These are phyloP conservation scores for Hyphopichia pseudoburtonii DNA, from an alignment of 1,139 yeast genomes.

Conservation along the genomic window DNA sequence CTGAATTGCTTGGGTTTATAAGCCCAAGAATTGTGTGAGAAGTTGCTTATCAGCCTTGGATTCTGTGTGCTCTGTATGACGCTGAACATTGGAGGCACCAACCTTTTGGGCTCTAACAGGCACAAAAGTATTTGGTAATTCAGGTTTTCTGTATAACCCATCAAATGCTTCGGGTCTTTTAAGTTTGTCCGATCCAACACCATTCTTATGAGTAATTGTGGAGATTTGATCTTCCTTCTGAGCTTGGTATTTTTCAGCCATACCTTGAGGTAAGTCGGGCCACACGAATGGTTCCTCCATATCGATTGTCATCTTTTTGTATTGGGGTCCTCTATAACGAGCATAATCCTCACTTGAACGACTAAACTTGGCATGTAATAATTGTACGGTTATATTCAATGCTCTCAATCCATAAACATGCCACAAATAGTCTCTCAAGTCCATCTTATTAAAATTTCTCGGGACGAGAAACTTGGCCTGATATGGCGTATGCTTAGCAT, in stretches of 20 bases:
- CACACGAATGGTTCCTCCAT: constrained; percentile 92
- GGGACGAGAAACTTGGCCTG: constrained; percentile 96
- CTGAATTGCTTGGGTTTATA: no score
- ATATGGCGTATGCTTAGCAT: constrained; percentile 92
- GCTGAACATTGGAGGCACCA: constrained; percentile 39
- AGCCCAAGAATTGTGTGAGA: constrained; percentile 22
- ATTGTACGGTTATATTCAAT: constrained; percentile 80
- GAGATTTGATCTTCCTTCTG: constrained; percentile 27
- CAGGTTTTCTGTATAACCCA: constrained; percentile 74
- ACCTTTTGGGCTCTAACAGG: constrained; percentile 49
- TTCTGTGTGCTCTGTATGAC: constrained; percentile 22
- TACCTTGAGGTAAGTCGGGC: constrained; percentile 63
- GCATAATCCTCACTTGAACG: constrained; percentile 64
- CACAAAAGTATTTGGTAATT: constrained; percentile 70
- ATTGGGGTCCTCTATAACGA: constrained; percentile 77
- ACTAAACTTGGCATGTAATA: constrained; percentile 69
- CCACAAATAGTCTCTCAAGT: constrained; percentile 86
- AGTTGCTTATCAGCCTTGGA: constrained; percentile 29
- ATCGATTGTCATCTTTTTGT: constrained; percentile 92
- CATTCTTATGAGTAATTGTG: constrained; percentile 27
- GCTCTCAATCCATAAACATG: constrained; percentile 87
- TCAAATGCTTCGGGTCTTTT: constrained; percentile 74
- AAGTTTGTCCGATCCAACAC: constrained; percentile 63
- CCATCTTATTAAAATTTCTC: constrained; percentile 84
- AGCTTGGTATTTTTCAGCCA: constrained; percentile 22